phyloP scores from a whole-genome alignment of 139 green algal species.

The Chlamydomonas sphaeroides region DNA sequence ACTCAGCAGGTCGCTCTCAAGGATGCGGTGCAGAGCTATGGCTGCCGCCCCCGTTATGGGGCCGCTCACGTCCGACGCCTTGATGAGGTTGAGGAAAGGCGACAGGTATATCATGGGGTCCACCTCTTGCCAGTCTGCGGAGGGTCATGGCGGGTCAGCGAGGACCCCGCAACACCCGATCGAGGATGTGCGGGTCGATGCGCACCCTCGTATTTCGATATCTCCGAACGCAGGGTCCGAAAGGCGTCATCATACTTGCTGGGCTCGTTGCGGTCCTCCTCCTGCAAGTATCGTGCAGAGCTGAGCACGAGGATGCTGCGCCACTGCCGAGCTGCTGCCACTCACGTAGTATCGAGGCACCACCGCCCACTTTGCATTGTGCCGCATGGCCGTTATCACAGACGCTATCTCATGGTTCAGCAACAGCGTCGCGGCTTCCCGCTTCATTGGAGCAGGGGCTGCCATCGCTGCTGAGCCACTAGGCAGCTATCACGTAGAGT shows the following conservation, averaged over 20 bases:
- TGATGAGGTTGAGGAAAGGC: conserved; percentile 93
- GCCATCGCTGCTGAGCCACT: no score
- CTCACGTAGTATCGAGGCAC: conserved; percentile 73
- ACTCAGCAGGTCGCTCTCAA: conserved; percentile 80
- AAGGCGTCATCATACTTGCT: conserved; percentile 87
- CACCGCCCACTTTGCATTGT: conserved; percentile 80
- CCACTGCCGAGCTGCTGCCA: not conserved
- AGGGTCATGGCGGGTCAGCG: no score
- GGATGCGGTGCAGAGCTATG: conserved; percentile 80
- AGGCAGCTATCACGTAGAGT: not conserved
- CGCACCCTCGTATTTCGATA: conserved; percentile 79
- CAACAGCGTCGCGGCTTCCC: conserved; percentile 75
- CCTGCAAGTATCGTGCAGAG: conserved; percentile 50
- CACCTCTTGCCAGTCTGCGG: conserved; percentile 76
- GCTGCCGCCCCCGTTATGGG: conserved; percentile 92
- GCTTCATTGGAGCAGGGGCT: no score
- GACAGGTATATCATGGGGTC: conserved; percentile 86
- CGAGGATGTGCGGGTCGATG: no score
- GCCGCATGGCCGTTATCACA: conserved; percentile 87
- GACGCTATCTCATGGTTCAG: conserved; percentile 81
- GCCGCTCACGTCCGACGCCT: conserved; percentile 88
- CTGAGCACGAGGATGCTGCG: not conserved
- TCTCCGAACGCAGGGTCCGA: conserved; percentile 73
- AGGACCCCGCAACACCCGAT: no score
- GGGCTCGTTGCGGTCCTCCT: conserved; percentile 87